A percentile compares a stretch with the other conserved stretches of the same genome.
phyloP scores from a whole-genome alignment of 495 filamentous ascomycete genomes.

The Endocarpon pusillum region DNA sequence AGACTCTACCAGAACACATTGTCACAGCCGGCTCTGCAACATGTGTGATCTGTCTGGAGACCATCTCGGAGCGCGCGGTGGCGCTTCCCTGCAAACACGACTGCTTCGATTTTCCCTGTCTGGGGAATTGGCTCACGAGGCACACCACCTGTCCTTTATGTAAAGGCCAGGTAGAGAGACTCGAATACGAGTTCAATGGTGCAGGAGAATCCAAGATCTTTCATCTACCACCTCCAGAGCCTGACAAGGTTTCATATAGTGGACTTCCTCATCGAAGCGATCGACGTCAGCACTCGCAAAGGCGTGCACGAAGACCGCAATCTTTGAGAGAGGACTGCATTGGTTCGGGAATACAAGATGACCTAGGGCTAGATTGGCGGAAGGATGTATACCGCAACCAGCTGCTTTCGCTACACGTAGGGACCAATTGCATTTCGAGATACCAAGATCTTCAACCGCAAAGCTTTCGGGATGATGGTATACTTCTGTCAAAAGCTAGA shows the following conservation, averaged over 20 bases:
- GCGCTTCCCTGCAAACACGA: slow-evolving; percentile 61
- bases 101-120: slow-evolving; percentile 71
- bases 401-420: slow-evolving; percentile 71
- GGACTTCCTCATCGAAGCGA: not conserved
- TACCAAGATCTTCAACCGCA: slow-evolving; percentile 61
- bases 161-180: slow-evolving; percentile 44
- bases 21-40: slow-evolving; percentile 13
- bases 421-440: slow-evolving; percentile 62
- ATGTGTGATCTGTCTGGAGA: slow-evolving; percentile 53
- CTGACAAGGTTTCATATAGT: slow-evolving; percentile 3
- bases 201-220: too few species aligned
- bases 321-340: slow-evolving; percentile 1
- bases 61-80: slow-evolving; percentile 50
- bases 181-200: slow-evolving; percentile 45
- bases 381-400: slow-evolving; percentile 59
- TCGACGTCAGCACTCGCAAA: not conserved
- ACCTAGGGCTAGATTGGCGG: slow-evolving; percentile 49
- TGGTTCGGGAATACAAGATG: slow-evolving; percentile 17
- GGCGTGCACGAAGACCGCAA: not conserved
- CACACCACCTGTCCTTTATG: slow-evolving; percentile 62
- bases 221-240: slow-evolving; percentile 1
- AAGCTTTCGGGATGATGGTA: slow-evolving; percentile 41
- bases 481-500: slow-evolving; percentile 65
- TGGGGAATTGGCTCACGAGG: slow-evolving; percentile 68
- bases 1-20: not conserved